phyloP scores from a whole-genome alignment of 495 filamentous ascomycete species.

The Hyaloscypha finlandica region DNA sequence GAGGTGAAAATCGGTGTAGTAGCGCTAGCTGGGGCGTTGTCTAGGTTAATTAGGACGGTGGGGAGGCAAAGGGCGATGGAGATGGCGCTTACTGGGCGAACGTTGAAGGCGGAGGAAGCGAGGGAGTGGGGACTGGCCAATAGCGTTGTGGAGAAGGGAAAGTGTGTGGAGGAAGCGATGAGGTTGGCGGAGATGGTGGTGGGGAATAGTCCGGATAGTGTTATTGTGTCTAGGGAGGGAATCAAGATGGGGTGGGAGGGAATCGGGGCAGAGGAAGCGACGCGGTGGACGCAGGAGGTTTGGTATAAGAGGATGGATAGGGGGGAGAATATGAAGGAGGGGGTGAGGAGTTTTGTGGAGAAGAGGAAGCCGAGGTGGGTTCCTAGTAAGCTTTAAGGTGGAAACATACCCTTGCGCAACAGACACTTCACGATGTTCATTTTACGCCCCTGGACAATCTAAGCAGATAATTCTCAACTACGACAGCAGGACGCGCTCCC shows the following conservation, averaged over 20 bases:
- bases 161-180: conserved; percentile 47
- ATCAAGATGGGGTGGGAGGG: conserved; percentile 69
- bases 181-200: conserved; percentile 51
- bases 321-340: conserved; percentile 78
- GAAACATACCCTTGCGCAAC: no score
- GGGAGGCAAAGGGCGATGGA: conserved; percentile 72
- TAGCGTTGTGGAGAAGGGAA: conserved; percentile 51
- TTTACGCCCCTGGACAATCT: no score
- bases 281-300: conserved; percentile 54
- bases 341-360: conserved; percentile 78
- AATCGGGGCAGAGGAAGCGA: conserved; percentile 63
- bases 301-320: conserved; percentile 60
- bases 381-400: conserved; percentile 65
- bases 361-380: conserved; percentile 72
- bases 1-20: conserved; percentile 72
- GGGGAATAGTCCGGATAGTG: conserved; percentile 68
- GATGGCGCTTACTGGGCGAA: conserved; percentile 65
- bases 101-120: conserved; percentile 57
- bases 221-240: conserved; percentile 67
- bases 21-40: conserved; percentile 68
- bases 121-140: conserved; percentile 72
- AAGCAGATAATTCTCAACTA: no score
- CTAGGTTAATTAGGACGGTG: conserved; percentile 62
- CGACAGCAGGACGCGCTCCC: no score
- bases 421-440: no score